phyloP scores from a whole-genome alignment of 768 basidiomycete species.

The Tricholoma hemisulphureum region DNA sequence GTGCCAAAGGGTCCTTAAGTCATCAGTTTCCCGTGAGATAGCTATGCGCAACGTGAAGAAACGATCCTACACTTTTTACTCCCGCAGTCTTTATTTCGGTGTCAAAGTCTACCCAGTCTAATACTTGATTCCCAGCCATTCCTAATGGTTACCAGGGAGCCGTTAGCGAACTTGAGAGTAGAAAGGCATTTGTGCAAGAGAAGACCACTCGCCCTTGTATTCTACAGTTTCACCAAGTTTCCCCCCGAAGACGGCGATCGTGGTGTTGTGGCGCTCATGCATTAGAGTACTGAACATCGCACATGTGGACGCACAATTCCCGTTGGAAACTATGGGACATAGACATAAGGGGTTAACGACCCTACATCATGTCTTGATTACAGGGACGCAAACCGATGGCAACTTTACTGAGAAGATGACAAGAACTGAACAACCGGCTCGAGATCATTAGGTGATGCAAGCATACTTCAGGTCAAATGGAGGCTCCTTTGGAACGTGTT shows the following conservation, averaged over 20 bases:
- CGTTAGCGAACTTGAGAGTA: background rate
- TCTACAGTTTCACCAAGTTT: slow-evolving; percentile 50
- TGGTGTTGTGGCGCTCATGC: slow-evolving; percentile 53
- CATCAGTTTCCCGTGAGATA: background rate
- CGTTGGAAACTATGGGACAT: slow-evolving; percentile 37
- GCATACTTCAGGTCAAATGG: slow-evolving; percentile 45
- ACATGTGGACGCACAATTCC: slow-evolving; percentile 59
- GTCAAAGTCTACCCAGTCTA: slow-evolving; percentile 61
- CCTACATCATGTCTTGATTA: background rate
- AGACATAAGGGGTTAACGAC: background rate
- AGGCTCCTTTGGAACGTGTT: slow-evolving; percentile 42
- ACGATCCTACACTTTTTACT: slow-evolving; percentile 41
- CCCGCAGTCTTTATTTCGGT: slow-evolving; percentile 60
- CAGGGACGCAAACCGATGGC: slow-evolving; percentile 38
- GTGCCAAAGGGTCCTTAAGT: slow-evolving; percentile 42
- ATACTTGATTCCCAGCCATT: slow-evolving; percentile 63
- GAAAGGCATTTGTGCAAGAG: background rate
- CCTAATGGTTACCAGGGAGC: slow-evolving; percentile 20
- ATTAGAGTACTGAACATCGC: slow-evolving; percentile 63
- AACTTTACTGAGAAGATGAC: slow-evolving; percentile 33
- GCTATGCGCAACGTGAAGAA: background rate
- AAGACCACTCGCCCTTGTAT: slow-evolving; percentile 41
- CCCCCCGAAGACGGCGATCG: slow-evolving; percentile 56
- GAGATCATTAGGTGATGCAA: background rate
- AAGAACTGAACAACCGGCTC: background rate